Percentiles rank a stretch among this genome's conserved stretches.
phyloP scores from a whole-genome alignment of 768 basidiomycete species.

The Calocera viscosa region DNA sequence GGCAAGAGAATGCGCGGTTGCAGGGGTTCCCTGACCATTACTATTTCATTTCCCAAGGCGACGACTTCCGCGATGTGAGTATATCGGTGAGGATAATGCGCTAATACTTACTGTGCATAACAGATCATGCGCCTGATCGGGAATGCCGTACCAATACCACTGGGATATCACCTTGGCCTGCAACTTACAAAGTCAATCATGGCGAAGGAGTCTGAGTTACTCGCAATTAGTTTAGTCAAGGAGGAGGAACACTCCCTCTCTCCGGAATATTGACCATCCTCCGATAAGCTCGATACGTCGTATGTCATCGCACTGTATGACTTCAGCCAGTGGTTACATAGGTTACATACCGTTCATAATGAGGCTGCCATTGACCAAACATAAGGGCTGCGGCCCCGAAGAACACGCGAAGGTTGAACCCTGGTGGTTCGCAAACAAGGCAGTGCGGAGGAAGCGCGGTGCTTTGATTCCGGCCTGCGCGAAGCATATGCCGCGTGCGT shows the following conservation, averaged over 20 bases:
- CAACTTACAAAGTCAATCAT: not conserved
- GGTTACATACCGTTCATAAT: too few species aligned
- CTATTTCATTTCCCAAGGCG: not conserved
- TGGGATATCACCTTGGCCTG: not conserved
- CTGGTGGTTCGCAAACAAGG: too few species aligned
- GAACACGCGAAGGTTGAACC: too few species aligned
- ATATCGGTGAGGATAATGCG: not conserved
- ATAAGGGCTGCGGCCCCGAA: too few species aligned
- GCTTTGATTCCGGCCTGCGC: too few species aligned
- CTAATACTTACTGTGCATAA: not conserved
- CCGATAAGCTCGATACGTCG: not conserved
- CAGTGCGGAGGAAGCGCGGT: too few species aligned
- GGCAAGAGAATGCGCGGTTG: not conserved
- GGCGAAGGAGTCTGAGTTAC: not conserved
- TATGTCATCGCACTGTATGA: too few species aligned
- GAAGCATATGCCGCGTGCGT: too few species aligned
- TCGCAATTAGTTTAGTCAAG: not conserved
- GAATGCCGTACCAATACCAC: not conserved
- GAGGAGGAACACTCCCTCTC: not conserved
- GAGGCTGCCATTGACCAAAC: too few species aligned
- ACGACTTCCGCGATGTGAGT: conserved; percentile 5
- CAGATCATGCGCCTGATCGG: conserved; percentile 5
- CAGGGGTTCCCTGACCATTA: not conserved
- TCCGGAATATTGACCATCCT: not conserved
- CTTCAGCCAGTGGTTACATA: too few species aligned